These are phyloP conservation scores for Mariannaea sp. DNA, from an alignment of 2,329 filamentous ascomycete species.

Conservation along the genomic window DNA sequence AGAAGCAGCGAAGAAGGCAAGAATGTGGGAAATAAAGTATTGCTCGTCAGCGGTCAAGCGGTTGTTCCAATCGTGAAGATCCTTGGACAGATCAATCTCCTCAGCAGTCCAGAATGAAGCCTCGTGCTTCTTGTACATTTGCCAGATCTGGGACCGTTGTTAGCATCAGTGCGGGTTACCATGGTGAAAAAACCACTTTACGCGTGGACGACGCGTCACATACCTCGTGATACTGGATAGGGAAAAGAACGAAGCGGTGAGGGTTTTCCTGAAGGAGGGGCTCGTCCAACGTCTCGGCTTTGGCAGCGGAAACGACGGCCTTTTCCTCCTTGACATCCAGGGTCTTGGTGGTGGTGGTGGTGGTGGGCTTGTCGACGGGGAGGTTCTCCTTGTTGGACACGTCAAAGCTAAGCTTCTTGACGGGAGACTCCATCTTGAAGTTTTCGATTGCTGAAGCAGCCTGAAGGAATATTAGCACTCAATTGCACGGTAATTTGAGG, in stretches of 20 bases:
- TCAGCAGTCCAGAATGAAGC: constrained; percentile 99
- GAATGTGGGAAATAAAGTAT: constrained; percentile 97
- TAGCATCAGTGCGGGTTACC: constrained; percentile 43
- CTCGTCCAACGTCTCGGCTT: constrained; percentile 78
- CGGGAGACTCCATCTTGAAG: constrained; percentile 90
- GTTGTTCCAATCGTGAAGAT: constrained; percentile 99
- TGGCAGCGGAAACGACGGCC: constrained; percentile 57
- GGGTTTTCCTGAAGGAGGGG: constrained; percentile 95
- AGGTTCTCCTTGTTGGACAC: constrained; percentile 81
- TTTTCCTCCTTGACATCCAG: constrained; percentile 50
- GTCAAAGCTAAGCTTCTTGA: constrained; percentile 86
- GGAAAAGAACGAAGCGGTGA: constrained; percentile 95
- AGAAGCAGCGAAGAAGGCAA: constrained; percentile 98
- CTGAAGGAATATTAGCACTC: constrained; percentile 55
- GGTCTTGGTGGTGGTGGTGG: constrained; percentile 59
- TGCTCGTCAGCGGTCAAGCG: constrained; percentile 94
- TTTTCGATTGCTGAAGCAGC: constrained; percentile 84
- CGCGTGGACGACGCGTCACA: constrained; percentile 67
- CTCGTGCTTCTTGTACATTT: constrained; percentile 99
- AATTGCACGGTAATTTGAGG: constrained; percentile 1
- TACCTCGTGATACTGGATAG: constrained; percentile 99
- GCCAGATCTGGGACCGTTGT: constrained; percentile 78
- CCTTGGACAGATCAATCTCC: constrained; percentile 98
- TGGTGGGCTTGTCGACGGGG: constrained; percentile 54
- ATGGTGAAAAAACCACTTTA: constrained; percentile 58